A percentile compares a stretch with the other conserved stretches of the same genome.
phyloP scores from a whole-genome alignment of 1,139 yeast genomes.

The Kodamaea derodonti region DNA sequence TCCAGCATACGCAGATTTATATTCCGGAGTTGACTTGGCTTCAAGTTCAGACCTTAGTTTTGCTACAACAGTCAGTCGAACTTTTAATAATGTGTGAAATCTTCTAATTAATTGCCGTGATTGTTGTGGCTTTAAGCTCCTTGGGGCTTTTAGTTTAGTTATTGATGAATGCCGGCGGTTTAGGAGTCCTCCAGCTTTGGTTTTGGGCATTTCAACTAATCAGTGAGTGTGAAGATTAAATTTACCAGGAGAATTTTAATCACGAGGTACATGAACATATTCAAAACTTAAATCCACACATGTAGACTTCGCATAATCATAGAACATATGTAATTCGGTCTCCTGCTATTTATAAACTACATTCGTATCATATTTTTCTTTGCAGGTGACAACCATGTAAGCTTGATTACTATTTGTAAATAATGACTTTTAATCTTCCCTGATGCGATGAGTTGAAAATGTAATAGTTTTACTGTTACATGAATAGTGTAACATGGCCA shows the following conservation, averaged over 20 bases:
- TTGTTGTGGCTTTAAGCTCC: conserved; percentile 56
- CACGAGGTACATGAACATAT: too few species aligned
- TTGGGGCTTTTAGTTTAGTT: conserved; percentile 14
- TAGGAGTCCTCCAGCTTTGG: conserved; percentile 6
- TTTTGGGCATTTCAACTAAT: neutral
- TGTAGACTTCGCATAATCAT: too few species aligned
- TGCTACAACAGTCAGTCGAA: conserved; percentile 35
- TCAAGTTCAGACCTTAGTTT: conserved; percentile 12
- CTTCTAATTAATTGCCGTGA: conserved; percentile 67
- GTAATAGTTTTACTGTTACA: too few species aligned
- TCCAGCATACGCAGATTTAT: conserved; percentile 2
- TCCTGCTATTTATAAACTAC: too few species aligned
- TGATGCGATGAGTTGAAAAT: conserved; percentile 2
- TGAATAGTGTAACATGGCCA: neutral
- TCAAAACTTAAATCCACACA: too few species aligned
- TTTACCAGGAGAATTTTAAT: too few species aligned
- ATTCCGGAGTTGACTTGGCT: neutral
- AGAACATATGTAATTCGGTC: too few species aligned
- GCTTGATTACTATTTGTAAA: too few species aligned
- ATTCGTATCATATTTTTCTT: too few species aligned
- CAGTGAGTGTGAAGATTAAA: too few species aligned
- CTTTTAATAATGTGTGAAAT: conserved; percentile 60
- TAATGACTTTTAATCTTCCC: neutral
- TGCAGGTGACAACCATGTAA: too few species aligned
- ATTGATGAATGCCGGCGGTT: conserved; percentile 1